Percentiles rank a stretch among this genome's conserved stretches.
These are phyloP conservation scores for Fomitopsis pinicola DNA, from an alignment of 1,284 basidiomycete genomes.

Conservation along the genomic window DNA sequence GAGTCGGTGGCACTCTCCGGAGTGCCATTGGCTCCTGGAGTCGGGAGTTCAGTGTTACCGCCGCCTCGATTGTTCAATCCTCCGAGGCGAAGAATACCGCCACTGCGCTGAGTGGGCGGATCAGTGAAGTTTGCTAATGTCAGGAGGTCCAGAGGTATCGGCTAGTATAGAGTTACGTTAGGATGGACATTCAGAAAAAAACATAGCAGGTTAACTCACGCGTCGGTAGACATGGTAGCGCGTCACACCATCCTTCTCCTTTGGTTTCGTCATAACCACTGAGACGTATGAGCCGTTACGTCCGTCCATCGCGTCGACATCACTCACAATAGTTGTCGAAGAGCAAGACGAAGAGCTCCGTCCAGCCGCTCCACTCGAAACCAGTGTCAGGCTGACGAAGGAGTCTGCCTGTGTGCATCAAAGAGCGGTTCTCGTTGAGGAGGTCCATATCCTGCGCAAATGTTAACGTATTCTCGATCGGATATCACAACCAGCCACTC, in stretches of 20 bases:
- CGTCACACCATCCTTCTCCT: conserved; percentile 66
- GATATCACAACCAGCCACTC: conserved; percentile 26
- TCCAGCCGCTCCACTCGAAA: conserved; percentile 78
- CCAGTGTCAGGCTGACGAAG: conserved; percentile 84
- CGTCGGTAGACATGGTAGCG: conserved; percentile 80
- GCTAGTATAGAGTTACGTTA: conserved; percentile 39
- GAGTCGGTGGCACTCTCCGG: conserved; percentile 55
- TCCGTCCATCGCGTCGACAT: background rate
- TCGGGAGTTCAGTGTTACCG: conserved; percentile 34
- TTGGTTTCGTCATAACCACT: conserved; percentile 88
- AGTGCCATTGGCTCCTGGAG: conserved; percentile 30
- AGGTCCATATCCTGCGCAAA: conserved; percentile 78
- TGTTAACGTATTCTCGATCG: background rate
- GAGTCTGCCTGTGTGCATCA: conserved; percentile 81
- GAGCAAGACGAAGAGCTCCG: conserved; percentile 80
- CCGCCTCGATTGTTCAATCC: conserved; percentile 24
- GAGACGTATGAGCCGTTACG: conserved; percentile 8
- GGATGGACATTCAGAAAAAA: background rate
- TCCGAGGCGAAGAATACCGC: conserved; percentile 50
- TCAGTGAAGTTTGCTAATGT: conserved; percentile 80
- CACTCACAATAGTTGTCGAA: conserved; percentile 89
- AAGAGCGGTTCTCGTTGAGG: conserved; percentile 73
- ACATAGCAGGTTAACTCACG: conserved; percentile 33
- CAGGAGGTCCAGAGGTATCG: conserved; percentile 86
- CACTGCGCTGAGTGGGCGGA: conserved; percentile 59